Percentiles rank a stretch among this genome's conserved stretches.
These are phyloP conservation scores for Pseudonitzschia pungens DNA, from an alignment of 108 stramenopile species.

Conservation along the genomic window DNA sequence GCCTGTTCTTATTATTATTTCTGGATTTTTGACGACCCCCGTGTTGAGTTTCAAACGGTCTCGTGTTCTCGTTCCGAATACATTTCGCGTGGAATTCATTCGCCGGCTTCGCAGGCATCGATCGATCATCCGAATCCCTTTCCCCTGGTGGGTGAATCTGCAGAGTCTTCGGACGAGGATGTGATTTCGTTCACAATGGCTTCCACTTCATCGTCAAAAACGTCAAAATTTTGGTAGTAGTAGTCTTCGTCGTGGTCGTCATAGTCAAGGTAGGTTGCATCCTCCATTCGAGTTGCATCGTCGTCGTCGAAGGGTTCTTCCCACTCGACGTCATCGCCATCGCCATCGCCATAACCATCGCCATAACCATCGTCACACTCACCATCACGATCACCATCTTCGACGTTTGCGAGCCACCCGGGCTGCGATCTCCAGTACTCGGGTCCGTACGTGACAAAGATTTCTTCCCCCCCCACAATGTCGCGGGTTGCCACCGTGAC, in stretches of 20 bases:
- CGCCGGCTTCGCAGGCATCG: not conserved
- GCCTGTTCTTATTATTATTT: too few species aligned
- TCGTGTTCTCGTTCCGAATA: too few species aligned
- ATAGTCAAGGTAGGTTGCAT: too few species aligned
- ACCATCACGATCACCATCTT: not conserved
- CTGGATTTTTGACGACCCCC: too few species aligned
- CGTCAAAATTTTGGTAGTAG: constrained; percentile 22
- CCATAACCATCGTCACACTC: not conserved
- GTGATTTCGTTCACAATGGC: not conserved
- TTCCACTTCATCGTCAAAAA: not conserved
- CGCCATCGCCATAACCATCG: not conserved
- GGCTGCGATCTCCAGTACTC: constrained; percentile 13
- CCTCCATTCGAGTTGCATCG: too few species aligned
- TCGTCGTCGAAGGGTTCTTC: too few species aligned
- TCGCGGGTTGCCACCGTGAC: constrained; percentile 8
- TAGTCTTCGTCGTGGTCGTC: not conserved
- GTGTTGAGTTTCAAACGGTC: too few species aligned
- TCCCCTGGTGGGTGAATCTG: not conserved
- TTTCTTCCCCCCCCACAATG: constrained; percentile 4
- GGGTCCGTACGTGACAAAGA: constrained; percentile 23
- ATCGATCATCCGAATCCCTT: not conserved
- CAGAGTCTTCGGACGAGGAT: not conserved
- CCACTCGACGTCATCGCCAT: not conserved
- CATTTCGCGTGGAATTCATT: not conserved
- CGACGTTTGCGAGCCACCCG: not conserved